Evolutionary conservation across 2,329 filamentous ascomycete genomes (phyloP).

Genomic region (Scleromitrula shiraiana): DNA sequence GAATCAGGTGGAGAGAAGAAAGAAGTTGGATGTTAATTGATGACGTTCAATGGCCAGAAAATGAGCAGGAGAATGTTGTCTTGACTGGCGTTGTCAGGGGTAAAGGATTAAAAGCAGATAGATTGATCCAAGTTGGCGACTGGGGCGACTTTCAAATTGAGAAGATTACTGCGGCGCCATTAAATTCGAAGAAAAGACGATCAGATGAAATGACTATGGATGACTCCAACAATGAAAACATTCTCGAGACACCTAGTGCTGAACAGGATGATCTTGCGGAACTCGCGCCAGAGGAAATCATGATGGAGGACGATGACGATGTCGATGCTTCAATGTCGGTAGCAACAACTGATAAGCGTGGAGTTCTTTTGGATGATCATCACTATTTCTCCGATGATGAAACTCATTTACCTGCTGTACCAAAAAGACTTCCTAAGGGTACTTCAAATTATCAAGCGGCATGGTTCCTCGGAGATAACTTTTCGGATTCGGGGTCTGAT

Average conservation of each 20-base stretch:
- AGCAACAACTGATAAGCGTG: conserved; percentile 55
- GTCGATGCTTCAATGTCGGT: conserved; percentile 42
- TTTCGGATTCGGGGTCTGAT: conserved; percentile 77
- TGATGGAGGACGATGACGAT: conserved; percentile 63
- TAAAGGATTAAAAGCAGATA: conserved; percentile 78
- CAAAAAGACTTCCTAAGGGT: conserved; percentile 76
- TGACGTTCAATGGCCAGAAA: conserved; percentile 62
- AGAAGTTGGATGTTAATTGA: conserved; percentile 94
- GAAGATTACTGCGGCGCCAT: conserved; percentile 72
- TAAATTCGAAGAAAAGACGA: conserved; percentile 53
- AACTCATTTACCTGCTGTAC: conserved; percentile 47
- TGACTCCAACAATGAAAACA: conserved; percentile 42
- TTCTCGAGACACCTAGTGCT: conserved; percentile 64
- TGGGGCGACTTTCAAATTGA: conserved; percentile 93
- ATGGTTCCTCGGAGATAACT: conserved; percentile 75
- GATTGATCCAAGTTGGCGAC: conserved; percentile 83
- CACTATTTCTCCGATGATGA: conserved; percentile 96
- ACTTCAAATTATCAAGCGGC: conserved; percentile 92
- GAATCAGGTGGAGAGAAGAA: conserved; percentile 90
- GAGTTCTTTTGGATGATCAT: conserved; percentile 89
- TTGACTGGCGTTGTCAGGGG: conserved; percentile 83
- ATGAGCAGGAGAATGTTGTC: conserved; percentile 54
- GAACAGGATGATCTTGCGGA: conserved; percentile 78
- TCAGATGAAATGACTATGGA: conserved; percentile 63
- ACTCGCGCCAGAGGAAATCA: conserved; percentile 77